Percentiles rank a stretch among this genome's conserved stretches.
These are phyloP conservation scores for Calophaca sinica DNA, from an alignment of 306 rosid genomes.

Conservation along the genomic window DNA sequence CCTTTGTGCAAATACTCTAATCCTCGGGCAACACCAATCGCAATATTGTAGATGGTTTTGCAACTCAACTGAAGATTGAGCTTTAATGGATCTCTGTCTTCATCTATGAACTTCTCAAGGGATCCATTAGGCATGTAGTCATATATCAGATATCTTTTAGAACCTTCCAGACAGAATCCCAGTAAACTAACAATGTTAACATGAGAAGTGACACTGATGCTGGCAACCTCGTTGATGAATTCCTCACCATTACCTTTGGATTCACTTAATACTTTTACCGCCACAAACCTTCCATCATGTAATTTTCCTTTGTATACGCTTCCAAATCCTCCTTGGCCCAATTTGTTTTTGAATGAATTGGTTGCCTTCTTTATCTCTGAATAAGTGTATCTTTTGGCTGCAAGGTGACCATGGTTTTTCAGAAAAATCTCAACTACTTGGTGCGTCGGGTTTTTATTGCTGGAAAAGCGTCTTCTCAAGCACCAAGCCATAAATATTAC, in stretches of 20 bases:
- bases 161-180: slow-evolving; percentile 19
- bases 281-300: slow-evolving; percentile 41
- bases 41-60: slow-evolving; percentile 44
- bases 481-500: slow-evolving; percentile 18
- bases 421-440: slow-evolving; percentile 51
- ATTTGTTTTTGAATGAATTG: slow-evolving; percentile 47
- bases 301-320: slow-evolving; percentile 46
- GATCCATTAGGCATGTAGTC: slow-evolving; percentile 62
- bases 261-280: slow-evolving; percentile 52
- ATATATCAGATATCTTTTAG: slow-evolving; percentile 46
- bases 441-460: slow-evolving; percentile 33
- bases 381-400: slow-evolving; percentile 49
- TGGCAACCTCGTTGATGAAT: slow-evolving; percentile 43
- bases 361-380: slow-evolving; percentile 51
- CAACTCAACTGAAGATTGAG: slow-evolving; percentile 35
- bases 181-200: slow-evolving; percentile 43
- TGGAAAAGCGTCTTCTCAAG: slow-evolving; percentile 1
- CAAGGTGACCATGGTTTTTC: slow-evolving; percentile 44
- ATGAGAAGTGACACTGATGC: slow-evolving; percentile 48
- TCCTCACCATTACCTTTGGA: slow-evolving; percentile 46
- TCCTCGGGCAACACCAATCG: slow-evolving; percentile 57
- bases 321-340: slow-evolving; percentile 59
- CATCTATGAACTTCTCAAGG: slow-evolving; percentile 54
- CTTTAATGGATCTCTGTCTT: neutral
- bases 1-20: slow-evolving; percentile 54